phyloP scores from a whole-genome alignment of 2,329 filamentous ascomycete genomes.

The Fusarium graminum region DNA sequence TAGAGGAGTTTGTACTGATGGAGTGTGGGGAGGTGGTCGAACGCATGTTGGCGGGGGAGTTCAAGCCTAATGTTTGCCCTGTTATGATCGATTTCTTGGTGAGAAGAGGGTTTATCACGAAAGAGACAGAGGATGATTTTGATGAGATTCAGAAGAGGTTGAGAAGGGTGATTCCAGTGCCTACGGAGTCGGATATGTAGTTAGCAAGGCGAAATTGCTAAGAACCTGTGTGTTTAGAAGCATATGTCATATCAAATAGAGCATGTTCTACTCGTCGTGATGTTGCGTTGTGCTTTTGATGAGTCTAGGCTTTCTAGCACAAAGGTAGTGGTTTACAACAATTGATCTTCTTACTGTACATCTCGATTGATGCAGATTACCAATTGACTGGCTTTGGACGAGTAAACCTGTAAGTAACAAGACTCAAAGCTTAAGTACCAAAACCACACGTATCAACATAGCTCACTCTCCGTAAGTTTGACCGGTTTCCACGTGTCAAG shows the following conservation, averaged over 20 bases:
- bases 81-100: slow-evolving; percentile 87
- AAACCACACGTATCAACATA: neutral
- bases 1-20: slow-evolving; percentile 80
- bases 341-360: too few species aligned
- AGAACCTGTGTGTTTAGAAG: neutral
- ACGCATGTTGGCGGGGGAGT: slow-evolving; percentile 75
- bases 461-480: too few species aligned
- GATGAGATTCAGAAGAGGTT: slow-evolving; percentile 71
- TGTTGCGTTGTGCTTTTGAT: too few species aligned
- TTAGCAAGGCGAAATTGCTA: fast-evolving
- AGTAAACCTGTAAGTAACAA: too few species aligned
- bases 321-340: too few species aligned
- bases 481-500: neutral
- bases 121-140: slow-evolving; percentile 79
- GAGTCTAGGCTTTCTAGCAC: too few species aligned
- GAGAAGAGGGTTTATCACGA: slow-evolving; percentile 78
- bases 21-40: slow-evolving; percentile 69
- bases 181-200: slow-evolving; percentile 46
- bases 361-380: too few species aligned
- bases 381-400: too few species aligned
- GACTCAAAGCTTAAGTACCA: neutral
- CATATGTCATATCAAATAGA: neutral
- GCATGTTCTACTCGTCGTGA: neutral
- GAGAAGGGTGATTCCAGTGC: slow-evolving; percentile 60
- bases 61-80: slow-evolving; percentile 86